Evolutionary conservation across 108 stramenopile genomes (phyloP), one percentile per base, ranked within the genome.

Genomic region (Cyclostephanos tholiformis): DNA sequence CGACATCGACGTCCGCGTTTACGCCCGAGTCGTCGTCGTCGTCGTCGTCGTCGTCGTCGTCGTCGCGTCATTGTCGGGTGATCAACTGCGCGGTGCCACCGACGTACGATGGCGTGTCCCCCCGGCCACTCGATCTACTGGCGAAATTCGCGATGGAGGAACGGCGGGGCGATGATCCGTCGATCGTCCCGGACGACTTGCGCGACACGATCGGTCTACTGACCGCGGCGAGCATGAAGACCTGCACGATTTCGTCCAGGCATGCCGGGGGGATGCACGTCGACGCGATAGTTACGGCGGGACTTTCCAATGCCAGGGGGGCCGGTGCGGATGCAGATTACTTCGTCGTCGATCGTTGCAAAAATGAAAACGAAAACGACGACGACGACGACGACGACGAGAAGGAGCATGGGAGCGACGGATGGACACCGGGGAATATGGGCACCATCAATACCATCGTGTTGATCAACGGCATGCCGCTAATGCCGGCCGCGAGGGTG

Each of bases 381-480:
- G 20, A 9, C 26, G 8, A 10, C 29, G 38, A 49, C 44, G 14
- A 46, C 36, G 49, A 29, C 60, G 16, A 67, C 17, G 20, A 16
- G 12, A 20, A n/a, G n/a, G n/a, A n/a, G n/a, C n/a, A 6, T 10
- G 35, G 4, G 8, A 32, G 23, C 65, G 50, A 32, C 44, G 32
- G 32, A 32, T 32, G 32, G 32, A 32, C 32, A 4, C 32, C 32
- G 32, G 32, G 32, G 32, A 4, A 32, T 22, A n/a, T 44, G 49
- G 82, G 85, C 13, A 86, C 85, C 10, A 86, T 86, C 67, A 86
- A 86, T 36, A 83, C 85, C 30, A 67, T 86, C 41, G 58, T 86
- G 2, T 36, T 86, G 7, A 52, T 77, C 29, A 72, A 80, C 23
- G 75, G 83, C 23, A 67, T 79, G 17, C 69, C 69, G 17, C 29